Conservation (phyloP, 345 rosid genomes). For the Rhodamnia argentea region DNA sequence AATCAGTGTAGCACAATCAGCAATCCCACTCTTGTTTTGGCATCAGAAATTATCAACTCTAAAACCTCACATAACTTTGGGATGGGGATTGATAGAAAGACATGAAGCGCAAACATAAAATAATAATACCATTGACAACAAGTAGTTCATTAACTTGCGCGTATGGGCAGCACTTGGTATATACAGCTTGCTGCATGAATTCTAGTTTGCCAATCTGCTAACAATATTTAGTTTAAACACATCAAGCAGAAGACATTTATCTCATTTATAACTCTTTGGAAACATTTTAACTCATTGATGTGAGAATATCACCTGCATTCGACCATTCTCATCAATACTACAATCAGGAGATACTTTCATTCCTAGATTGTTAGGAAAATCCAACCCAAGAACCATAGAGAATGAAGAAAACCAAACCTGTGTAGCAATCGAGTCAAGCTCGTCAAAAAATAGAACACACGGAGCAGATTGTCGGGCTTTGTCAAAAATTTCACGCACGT, state of each 20-base stretch:
- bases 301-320: neutral
- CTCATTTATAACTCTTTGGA: neutral
- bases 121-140: neutral
- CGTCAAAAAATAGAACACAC: constrained; percentile 89
- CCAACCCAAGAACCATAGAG: neutral
- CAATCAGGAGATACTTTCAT: neutral
- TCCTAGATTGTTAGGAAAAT: neutral
- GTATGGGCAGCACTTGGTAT: neutral
- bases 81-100: neutral
- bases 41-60: neutral
- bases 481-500: constrained; percentile 91
- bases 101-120: neutral
- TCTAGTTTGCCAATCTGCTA: neutral
- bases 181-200: neutral
- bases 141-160: neutral
- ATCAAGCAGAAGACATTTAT: neutral
- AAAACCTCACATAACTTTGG: neutral
- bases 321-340: neutral
- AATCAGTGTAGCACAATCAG: neutral
- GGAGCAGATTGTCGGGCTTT: constrained; percentile 97
- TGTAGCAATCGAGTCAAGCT: constrained; percentile 94
- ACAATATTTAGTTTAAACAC: neutral
- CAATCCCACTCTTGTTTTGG: neutral
- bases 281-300: neutral
- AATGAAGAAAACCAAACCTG: constrained; percentile 31